Base-by-base conservation (phyloP, 2,329 filamentous ascomycete genomes). In the Fonsecaea pedrosoi region DNA sequence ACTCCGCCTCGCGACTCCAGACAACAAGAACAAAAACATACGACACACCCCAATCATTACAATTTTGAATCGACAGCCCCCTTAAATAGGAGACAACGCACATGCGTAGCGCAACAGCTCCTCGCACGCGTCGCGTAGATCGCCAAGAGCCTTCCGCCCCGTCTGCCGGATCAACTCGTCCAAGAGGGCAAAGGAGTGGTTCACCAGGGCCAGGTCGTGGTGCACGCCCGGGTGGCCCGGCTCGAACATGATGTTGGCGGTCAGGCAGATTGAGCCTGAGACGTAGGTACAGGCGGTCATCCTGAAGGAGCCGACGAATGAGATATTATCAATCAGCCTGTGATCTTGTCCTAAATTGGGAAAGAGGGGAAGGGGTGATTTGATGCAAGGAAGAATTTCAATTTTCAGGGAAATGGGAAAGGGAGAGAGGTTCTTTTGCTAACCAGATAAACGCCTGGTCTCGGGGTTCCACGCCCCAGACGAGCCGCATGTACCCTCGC, bases 221-320 rank as follows among this genome's bases (percentile, higher is more conserved):
- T 64, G 54, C 54, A 64, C 62, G 30, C 40, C 38, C 30, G 62
- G 50, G 48, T 65, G 55, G 10, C n/a, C 48, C 3, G 60, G 42
- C 15, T 57, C 59, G 21, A 66, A 55, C 64, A 70, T 69, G 40
- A 12, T 65, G 25, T 70, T 70, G n/a, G 69, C 64, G 32, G 66
- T 70, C 55, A 70, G 58, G 12, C 64, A 32, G 25, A 70, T 32
- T 56, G 68, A 64, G 53, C 62, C 67, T 30, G 60, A 61, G 50
- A 69, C 65, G 34, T 70, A 64, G 40, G 69, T 61, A 53, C 69
- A 70, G 21, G 54, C 62, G 15, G 40, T 69, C 30, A 56, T 62
- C 60, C 69, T 70, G 37, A 12, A 38, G 30, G 15, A 42, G 13
- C 25, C 25, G 3, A 25, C 3, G 25, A 25, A 25, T 25, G 25